Base-by-base conservation (phyloP, 2,329 filamentous ascomycete genomes). In the Curvularia sp. region DNA sequence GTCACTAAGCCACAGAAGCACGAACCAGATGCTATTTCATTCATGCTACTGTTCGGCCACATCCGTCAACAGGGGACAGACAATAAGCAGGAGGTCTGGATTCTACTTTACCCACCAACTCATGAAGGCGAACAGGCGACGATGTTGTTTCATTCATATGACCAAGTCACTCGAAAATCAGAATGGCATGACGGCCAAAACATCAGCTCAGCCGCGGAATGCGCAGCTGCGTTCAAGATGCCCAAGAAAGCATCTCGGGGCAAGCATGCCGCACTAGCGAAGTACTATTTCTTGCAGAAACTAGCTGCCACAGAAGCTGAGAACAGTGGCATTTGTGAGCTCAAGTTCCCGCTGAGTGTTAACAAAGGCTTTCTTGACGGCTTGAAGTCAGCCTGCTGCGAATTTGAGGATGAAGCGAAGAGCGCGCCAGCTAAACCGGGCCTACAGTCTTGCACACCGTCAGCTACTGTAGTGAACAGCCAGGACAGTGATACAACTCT, bases 231-330 rank as follows among this genome's bases (percentile, higher is more conserved):
- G 3, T 57, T 57, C 21, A 39, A 4, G 12, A 46, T 32, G 27
- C 28, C 43, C 1, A 53, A 36, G 28, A 47, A 21, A 25, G 8
- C 28, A 5, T 49, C 60, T 1, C 46, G 21, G 1, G 8, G n/a
- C 12, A 60, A 58, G 23, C 2, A 53, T 15, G 15, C 30, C 1
- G 57, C 60, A 13, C 49, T 63, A 1, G 55, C 55, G 1, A 55
- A 45, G 5, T 63, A 58, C 15, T 61, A 63, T n/a, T 60, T 56
- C 18, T 13, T 63, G 0, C 6, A 48, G 25, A 48, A 28, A 6
- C 38, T 63, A 1, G 57, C 23, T 1, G 19, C 27, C 3, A 27
- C 2, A 13, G 39, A 43, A 19, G n/a, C n/a, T 18, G 1, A 41
- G 13, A 32, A 18, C 10, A 25, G 18, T 7, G 45, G 21, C 19